Evolutionary conservation across 78 protist species (phyloP).

Genomic region (Dictyostelium purpureum): DNA sequence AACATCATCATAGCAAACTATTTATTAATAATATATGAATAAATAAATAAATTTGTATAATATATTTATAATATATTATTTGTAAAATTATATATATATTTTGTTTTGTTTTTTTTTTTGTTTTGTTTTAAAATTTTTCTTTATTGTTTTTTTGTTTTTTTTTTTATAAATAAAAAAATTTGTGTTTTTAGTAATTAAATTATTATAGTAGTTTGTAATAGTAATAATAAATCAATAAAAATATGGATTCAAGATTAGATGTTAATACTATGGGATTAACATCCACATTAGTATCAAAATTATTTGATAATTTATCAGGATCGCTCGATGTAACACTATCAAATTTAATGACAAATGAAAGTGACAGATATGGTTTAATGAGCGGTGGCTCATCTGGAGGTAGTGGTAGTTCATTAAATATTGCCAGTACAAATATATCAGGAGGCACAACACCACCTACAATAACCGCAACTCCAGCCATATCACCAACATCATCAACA

Average conservation of each 20-base stretch:
- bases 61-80: too few species aligned
- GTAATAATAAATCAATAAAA: not conserved
- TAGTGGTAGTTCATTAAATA: not conserved
- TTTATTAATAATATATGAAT: too few species aligned
- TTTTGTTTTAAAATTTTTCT: not conserved
- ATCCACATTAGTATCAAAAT: conserved; percentile 49
- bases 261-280: conserved; percentile 52
- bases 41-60: too few species aligned
- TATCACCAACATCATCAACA: not conserved
- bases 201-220: not conserved
- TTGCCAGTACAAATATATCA: not conserved
- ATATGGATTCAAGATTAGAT: conserved; percentile 64
- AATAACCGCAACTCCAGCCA: not conserved
- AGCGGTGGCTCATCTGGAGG: not conserved
- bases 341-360: conserved; percentile 13
- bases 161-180: not conserved
- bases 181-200: too few species aligned
- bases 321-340: conserved; percentile 48
- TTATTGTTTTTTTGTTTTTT: not conserved
- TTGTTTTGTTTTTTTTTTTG: not conserved
- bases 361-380: not conserved
- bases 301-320: conserved; percentile 49
- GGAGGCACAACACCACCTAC: not conserved
- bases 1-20: not conserved
- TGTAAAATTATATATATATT: not conserved